These are phyloP conservation scores for Alliaria petiolata DNA, from an alignment of 345 rosid genomes.

Conservation along the genomic window DNA sequence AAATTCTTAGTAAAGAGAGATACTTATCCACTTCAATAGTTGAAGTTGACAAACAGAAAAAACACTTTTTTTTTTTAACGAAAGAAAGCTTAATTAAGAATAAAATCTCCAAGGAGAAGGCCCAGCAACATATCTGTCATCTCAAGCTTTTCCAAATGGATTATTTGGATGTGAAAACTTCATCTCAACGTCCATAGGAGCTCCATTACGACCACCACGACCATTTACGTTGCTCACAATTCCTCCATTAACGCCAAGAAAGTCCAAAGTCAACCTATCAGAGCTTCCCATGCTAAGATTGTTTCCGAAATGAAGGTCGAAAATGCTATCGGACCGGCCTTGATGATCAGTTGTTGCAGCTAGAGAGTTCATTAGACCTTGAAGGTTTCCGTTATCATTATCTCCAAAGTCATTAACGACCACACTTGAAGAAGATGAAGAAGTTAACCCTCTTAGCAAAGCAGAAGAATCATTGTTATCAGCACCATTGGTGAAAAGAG, in stretches of 20 bases:
- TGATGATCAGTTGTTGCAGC: slow-evolving; percentile 25
- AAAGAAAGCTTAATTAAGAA: slow-evolving; percentile 3
- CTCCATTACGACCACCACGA: slow-evolving; percentile 21
- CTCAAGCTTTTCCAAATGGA: slow-evolving; percentile 30
- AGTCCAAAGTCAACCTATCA: slow-evolving; percentile 64
- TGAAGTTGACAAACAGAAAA: slow-evolving; percentile 6
- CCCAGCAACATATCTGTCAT: background rate
- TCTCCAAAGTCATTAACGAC: slow-evolving; percentile 33
- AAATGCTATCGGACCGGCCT: slow-evolving; percentile 21
- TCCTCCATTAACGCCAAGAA: slow-evolving; percentile 67
- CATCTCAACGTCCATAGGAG: slow-evolving; percentile 17
- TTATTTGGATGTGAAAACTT: slow-evolving; percentile 27
- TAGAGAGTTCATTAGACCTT: slow-evolving; percentile 64
- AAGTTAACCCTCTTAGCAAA: slow-evolving; percentile 54
- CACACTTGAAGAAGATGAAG: slow-evolving; percentile 34
- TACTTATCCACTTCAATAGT: background rate
- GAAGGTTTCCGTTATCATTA: slow-evolving; percentile 45
- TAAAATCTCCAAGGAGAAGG: background rate
- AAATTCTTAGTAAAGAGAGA: background rate
- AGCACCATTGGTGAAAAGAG: slow-evolving; percentile 64
- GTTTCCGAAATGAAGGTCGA: slow-evolving; percentile 29
- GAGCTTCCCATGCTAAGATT: slow-evolving; percentile 30
- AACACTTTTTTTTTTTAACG: background rate
- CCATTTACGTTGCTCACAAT: slow-evolving; percentile 37
- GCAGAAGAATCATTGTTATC: slow-evolving; percentile 46